A percentile compares a stretch with the other conserved stretches of the same genome.
Evolutionary conservation across 306 rosid genomes (phyloP).

Genomic region (cucumber (Cucumis sativus)): Cucumber_9930_V3 NC_026659.2:1635001-1635500

Average conservation of each 20-base stretch:
- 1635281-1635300: conserved; percentile 75
- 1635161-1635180: conserved; percentile 81
- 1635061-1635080: conserved; percentile 62
- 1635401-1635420: conserved; percentile 60
- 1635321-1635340: conserved; percentile 75
- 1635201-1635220: conserved; percentile 68
- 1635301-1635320: conserved; percentile 68
- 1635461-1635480: conserved; percentile 64
- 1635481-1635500: conserved; percentile 64
- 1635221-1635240: conserved; percentile 82
- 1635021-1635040: conserved; percentile 65
- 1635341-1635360: conserved; percentile 65
- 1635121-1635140: conserved; percentile 72
- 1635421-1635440: conserved; percentile 45
- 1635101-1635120: conserved; percentile 69
- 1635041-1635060: conserved; percentile 65
- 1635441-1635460: conserved; percentile 61
- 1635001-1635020: conserved; percentile 49
- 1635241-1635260: conserved; percentile 67
- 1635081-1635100: conserved; percentile 81
- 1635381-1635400: conserved; percentile 64
- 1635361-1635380: conserved; percentile 64
- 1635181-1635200: conserved; percentile 71
- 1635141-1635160: conserved; percentile 76
- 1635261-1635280: conserved; percentile 76